Conservation (phyloP, 2,329 filamentous ascomycete genomes). For the Alternaria incomplexa region DNA sequence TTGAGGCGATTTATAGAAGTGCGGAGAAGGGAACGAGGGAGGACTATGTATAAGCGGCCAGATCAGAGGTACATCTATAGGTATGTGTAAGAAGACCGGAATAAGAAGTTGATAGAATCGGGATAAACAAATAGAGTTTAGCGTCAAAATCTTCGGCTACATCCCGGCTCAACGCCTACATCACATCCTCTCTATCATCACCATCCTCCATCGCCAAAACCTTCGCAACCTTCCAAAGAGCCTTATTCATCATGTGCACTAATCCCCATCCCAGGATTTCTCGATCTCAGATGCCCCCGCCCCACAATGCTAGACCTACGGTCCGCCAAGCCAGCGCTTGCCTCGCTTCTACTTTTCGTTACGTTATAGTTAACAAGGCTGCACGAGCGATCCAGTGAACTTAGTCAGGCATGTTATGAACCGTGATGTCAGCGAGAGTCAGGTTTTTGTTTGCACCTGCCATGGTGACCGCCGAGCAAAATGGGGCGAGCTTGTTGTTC, state of each 20-base stretch:
- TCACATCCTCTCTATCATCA: neutral
- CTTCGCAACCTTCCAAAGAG: neutral
- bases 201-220: neutral
- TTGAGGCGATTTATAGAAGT: slow-evolving; percentile 46
- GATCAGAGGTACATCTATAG: neutral
- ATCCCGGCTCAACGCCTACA: neutral
- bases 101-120: neutral
- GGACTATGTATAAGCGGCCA: slow-evolving; percentile 31
- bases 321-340: slow-evolving; percentile 1
- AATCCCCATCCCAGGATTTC: neutral
- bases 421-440: slow-evolving; percentile 7
- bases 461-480: neutral
- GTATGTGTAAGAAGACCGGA: neutral
- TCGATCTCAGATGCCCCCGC: neutral
- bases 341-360: slow-evolving; percentile 8
- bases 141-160: neutral
- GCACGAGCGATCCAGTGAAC: neutral
- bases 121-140: neutral
- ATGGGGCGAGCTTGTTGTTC: neutral
- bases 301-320: neutral
- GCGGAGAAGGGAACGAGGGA: slow-evolving; percentile 37
- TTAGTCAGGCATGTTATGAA: slow-evolving; percentile 3
- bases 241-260: neutral
- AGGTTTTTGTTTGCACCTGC: neutral
- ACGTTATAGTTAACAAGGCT: slow-evolving; percentile 9